These are phyloP conservation scores for Fusarium armeniacum DNA, from an alignment of 2,329 filamentous ascomycete genomes.

Conservation along the genomic window DNA sequence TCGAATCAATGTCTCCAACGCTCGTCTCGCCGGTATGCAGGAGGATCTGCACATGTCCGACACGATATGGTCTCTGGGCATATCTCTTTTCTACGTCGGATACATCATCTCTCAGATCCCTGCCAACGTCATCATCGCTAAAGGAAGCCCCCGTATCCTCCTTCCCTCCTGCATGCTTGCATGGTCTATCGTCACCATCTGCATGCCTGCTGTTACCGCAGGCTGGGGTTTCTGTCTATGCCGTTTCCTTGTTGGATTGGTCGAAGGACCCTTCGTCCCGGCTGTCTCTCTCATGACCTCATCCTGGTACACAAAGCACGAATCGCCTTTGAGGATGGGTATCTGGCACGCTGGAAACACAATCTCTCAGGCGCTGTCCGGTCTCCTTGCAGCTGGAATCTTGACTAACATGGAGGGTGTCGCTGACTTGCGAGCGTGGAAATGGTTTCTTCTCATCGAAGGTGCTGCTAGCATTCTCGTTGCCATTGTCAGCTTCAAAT, in stretches of 20 bases:
- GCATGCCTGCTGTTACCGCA: conserved; percentile 58
- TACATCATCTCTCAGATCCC: conserved; percentile 63
- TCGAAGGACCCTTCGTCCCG: conserved; percentile 60
- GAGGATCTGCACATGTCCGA: conserved; percentile 54
- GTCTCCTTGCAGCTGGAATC: conserved; percentile 60
- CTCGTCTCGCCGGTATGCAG: conserved; percentile 56
- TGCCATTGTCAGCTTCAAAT: conserved; percentile 52
- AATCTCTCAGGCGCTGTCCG: conserved; percentile 60
- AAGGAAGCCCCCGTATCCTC: conserved; percentile 54
- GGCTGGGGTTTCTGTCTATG: conserved; percentile 52
- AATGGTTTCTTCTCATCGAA: conserved; percentile 61
- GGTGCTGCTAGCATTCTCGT: conserved; percentile 53
- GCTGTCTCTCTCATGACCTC: conserved; percentile 60
- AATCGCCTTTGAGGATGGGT: conserved; percentile 60
- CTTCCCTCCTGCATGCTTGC: conserved; percentile 58
- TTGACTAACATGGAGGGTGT: conserved; percentile 60
- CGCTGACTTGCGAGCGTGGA: conserved; percentile 54
- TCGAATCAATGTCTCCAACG: conserved; percentile 64
- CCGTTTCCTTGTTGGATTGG: conserved; percentile 52
- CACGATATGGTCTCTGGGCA: conserved; percentile 57
- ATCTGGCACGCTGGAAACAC: conserved; percentile 62
- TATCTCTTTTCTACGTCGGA: conserved; percentile 61
- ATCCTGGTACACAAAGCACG: conserved; percentile 63
- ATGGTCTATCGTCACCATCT: conserved; percentile 60
- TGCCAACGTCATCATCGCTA: conserved; percentile 62